A percentile compares a stretch with the other conserved stretches of the same genome.
These are phyloP conservation scores for Sphaerosporella brunnea DNA, from an alignment of 495 filamentous ascomycete genomes.

Conservation along the genomic window DNA sequence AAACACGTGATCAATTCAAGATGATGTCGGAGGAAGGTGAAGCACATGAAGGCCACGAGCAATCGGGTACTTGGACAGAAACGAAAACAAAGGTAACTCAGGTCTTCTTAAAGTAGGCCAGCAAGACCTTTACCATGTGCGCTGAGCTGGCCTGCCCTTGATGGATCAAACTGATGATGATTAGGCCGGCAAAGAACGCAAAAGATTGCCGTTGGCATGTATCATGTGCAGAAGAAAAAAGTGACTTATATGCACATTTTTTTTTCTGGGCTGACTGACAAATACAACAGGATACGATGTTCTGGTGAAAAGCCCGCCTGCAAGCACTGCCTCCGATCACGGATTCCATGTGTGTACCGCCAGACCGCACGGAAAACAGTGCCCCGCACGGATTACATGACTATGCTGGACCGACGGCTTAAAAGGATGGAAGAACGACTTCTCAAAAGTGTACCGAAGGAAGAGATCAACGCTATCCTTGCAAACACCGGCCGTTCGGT, in stretches of 20 bases:
- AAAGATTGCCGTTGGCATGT: slow-evolving; percentile 80
- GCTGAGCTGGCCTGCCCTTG: no score
- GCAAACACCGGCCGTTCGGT: slow-evolving; percentile 41
- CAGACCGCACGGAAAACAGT: slow-evolving; percentile 87
- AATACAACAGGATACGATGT: slow-evolving; percentile 47
- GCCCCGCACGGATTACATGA: slow-evolving; percentile 97
- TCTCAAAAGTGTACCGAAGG: slow-evolving; percentile 85
- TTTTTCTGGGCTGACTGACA: background rate
- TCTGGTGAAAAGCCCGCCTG: slow-evolving; percentile 95
- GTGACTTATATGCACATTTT: no score
- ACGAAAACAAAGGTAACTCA: slow-evolving; percentile 62
- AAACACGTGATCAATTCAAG: slow-evolving; percentile 12
- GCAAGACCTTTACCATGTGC: no score
- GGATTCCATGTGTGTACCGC: slow-evolving; percentile 98
- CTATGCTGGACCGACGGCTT: slow-evolving; percentile 85
- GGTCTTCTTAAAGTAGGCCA: no score
- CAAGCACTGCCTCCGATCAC: slow-evolving; percentile 83
- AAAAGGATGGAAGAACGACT: slow-evolving; percentile 96
- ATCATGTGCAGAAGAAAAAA: slow-evolving; percentile 95
- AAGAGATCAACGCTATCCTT: slow-evolving; percentile 42
- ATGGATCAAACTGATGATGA: background rate
- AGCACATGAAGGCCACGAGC: slow-evolving; percentile 10
- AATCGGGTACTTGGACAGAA: slow-evolving; percentile 59
- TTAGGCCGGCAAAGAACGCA: slow-evolving; percentile 78
- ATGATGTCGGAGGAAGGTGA: slow-evolving; percentile 17